Evolutionary conservation across 441 rosid species (phyloP).

Genomic region (Corymbia calophylla): DNA sequence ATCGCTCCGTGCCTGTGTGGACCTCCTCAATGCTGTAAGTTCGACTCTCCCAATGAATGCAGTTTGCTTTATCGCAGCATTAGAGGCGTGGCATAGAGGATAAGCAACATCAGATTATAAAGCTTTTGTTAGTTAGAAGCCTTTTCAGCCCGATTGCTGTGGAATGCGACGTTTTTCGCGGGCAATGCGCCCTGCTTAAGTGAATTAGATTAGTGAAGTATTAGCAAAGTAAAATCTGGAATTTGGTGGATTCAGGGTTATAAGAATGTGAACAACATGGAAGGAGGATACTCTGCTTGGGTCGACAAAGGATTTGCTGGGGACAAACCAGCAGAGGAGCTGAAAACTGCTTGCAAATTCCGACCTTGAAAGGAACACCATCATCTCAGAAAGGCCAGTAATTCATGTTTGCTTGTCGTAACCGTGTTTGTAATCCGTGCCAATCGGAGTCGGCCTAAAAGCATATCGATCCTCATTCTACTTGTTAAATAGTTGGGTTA

Average conservation of each 20-base stretch:
- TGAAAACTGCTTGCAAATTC: conserved; percentile 34
- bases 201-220: too few relatives aligned
- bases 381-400: not conserved
- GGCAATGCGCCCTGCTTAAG: not conserved
- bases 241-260: conserved; percentile 22
- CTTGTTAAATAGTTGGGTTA: not conserved
- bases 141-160: not conserved
- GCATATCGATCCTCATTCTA: not conserved
- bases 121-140: too few relatives aligned
- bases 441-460: not conserved
- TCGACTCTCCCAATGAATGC: not conserved
- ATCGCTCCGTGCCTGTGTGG: conserved; percentile 26
- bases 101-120: too few relatives aligned
- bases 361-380: not conserved
- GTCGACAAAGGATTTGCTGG: conserved; percentile 33
- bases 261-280: conserved; percentile 33
- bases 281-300: conserved; percentile 46
- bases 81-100: not conserved
- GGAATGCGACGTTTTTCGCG: not conserved
- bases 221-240: not conserved
- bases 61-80: not conserved
- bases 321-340: conserved; percentile 20
- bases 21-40: conserved; percentile 37
- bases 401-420: not conserved
- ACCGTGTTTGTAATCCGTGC: not conserved